These are phyloP conservation scores for Coemansia sp. DNA, from an alignment of 192 early-diverging fungal species.

Conservation along the genomic window DNA sequence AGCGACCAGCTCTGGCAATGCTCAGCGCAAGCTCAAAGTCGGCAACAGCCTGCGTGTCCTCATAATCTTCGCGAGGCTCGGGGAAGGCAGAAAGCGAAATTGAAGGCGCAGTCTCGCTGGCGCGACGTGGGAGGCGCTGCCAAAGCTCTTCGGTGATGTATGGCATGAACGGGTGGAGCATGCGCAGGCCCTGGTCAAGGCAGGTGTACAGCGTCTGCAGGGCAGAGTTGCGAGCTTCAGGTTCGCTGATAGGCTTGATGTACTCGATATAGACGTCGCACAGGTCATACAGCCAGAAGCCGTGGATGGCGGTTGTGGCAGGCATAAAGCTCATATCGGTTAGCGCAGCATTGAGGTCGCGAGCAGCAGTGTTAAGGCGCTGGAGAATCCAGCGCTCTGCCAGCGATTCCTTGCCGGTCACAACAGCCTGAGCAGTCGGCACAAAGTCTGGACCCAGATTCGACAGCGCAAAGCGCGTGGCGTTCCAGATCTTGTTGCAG, in stretches of 20 bases:
- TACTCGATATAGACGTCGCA: conserved; percentile 97
- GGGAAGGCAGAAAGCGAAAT: conserved; percentile 69
- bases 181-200: conserved; percentile 83
- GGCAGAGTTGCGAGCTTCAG: conserved; percentile 58
- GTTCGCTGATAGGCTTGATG: conserved; percentile 82
- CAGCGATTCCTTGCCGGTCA: conserved; percentile 79
- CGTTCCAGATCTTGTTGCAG: conserved; percentile 99
- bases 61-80: conserved; percentile 50
- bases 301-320: conserved; percentile 82
- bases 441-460: conserved; percentile 90
- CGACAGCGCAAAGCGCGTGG: conserved; percentile 90
- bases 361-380: conserved; percentile 79
- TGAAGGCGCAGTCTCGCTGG: conserved; percentile 50
- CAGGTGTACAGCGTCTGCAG: conserved; percentile 94
- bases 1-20: conserved; percentile 73
- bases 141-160: conserved; percentile 99
- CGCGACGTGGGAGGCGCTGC: conserved; percentile 87
- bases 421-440: conserved; percentile 55
- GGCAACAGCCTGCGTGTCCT: conserved; percentile 65
- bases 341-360: conserved; percentile 73
- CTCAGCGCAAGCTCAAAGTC: conserved; percentile 80
- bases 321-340: conserved; percentile 88
- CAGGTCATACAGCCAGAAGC: conserved; percentile 95
- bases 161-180: conserved; percentile 98
- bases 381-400: conserved; percentile 93